Conservation (phyloP, 345 rosid species). For the Schrenkiella parvula region DNA sequence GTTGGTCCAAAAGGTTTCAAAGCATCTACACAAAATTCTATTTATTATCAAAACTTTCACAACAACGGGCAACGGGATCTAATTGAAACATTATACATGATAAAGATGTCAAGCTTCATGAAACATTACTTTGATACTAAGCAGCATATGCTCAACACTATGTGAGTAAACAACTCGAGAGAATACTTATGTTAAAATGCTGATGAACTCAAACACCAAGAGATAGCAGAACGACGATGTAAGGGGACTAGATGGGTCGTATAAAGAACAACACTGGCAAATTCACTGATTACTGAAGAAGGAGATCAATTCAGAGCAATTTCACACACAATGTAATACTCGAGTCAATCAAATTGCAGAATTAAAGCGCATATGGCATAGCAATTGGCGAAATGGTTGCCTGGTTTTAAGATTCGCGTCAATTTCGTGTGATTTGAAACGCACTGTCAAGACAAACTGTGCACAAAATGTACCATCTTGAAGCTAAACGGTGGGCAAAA, state of each 20-base stretch:
- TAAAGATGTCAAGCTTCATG: neutral
- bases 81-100: neutral
- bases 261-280: neutral
- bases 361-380: neutral
- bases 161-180: neutral
- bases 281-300: neutral
- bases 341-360: neutral
- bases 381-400: conserved; percentile 1
- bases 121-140: neutral
- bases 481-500: conserved; percentile 5
- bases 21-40: neutral
- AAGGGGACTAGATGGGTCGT: neutral
- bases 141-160: conserved; percentile 4
- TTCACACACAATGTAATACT: neutral
- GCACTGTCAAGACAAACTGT: neutral
- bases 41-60: conserved; percentile 3
- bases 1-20: neutral
- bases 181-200: neutral
- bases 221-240: neutral
- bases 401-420: neutral
- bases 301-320: neutral
- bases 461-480: conserved; percentile 23
- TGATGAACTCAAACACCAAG: neutral
- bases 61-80: neutral
- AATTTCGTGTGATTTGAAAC: conserved; percentile 1